A percentile compares a stretch with the other conserved stretches of the same genome.
Evolutionary conservation across 169 alveolate species (phyloP).

Genomic region (Plasmodium inui): DNA sequence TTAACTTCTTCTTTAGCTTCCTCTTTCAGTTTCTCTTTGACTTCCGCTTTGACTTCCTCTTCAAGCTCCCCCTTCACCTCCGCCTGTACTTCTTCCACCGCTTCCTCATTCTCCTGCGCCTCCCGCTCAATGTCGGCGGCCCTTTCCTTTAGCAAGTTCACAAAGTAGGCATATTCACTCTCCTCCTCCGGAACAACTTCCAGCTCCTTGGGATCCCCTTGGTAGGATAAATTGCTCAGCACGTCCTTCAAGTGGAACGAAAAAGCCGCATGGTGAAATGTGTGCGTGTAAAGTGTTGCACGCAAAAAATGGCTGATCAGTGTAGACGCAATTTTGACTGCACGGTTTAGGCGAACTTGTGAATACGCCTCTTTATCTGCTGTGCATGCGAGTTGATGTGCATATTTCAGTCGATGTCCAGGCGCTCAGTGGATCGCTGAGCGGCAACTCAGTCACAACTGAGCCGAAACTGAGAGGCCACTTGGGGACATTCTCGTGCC

Average conservation of each 20-base stretch:
- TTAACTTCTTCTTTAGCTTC: not conserved
- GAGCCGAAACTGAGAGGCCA: not conserved
- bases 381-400: not conserved
- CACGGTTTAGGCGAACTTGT: not conserved
- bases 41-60: not conserved
- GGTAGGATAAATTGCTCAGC: slow-evolving; percentile 48
- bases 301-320: not conserved
- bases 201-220: slow-evolving; percentile 51
- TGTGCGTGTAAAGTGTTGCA: not conserved
- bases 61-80: not conserved
- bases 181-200: slow-evolving; percentile 11
- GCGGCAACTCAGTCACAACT: too few relatives aligned
- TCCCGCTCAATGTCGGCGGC: not conserved
- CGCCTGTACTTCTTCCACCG: not conserved
- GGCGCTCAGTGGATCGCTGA: not conserved
- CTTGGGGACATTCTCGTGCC: not conserved
- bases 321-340: not conserved
- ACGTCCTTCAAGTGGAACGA: slow-evolving; percentile 39
- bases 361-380: not conserved
- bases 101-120: not conserved
- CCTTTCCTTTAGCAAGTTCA: slow-evolving; percentile 28
- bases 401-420: not conserved
- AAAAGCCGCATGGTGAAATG: not conserved
- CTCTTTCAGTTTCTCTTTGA: not conserved
- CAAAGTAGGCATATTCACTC: slow-evolving; percentile 43